These are phyloP conservation scores for Phoma herbarum DNA, from an alignment of 2,329 filamentous ascomycete species.

Conservation along the genomic window DNA sequence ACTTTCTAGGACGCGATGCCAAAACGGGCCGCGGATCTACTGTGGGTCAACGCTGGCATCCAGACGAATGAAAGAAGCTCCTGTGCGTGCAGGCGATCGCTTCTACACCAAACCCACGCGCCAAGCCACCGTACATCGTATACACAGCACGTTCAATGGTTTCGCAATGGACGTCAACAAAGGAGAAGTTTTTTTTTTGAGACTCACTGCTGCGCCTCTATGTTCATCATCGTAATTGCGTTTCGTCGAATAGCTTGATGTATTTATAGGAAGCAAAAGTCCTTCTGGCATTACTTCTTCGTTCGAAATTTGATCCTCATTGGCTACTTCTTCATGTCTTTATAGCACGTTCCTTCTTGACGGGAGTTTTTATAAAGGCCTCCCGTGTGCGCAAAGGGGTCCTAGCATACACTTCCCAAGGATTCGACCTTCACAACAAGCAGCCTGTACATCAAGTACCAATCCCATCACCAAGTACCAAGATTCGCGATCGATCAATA, in stretches of 20 bases:
- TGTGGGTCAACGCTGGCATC: not conserved
- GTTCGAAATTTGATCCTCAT: not conserved
- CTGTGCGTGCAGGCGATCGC: not conserved
- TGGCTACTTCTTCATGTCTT: not conserved
- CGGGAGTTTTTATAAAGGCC: not conserved
- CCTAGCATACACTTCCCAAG: not conserved
- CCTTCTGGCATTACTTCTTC: not conserved
- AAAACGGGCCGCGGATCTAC: constrained; percentile 3
- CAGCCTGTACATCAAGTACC: not conserved
- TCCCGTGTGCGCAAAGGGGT: too few species aligned
- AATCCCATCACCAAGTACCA: not conserved
- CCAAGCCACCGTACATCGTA: constrained; percentile 13
- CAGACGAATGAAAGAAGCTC: constrained; percentile 3
- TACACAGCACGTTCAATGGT: not conserved
- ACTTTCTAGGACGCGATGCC: not conserved
- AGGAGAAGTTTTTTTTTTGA: not conserved
- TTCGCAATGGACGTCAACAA: constrained; percentile 1
- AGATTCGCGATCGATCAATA: constrained; percentile 22
- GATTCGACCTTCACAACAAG: not conserved
- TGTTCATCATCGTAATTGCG: not conserved
- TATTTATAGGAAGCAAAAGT: not conserved
- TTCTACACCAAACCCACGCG: not conserved
- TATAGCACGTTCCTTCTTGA: not conserved
- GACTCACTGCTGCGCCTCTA: constrained; percentile 4
- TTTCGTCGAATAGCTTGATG: not conserved